Conservation (phyloP, 2,329 filamentous ascomycete species). For the Pseudonectria foliicola region DNA sequence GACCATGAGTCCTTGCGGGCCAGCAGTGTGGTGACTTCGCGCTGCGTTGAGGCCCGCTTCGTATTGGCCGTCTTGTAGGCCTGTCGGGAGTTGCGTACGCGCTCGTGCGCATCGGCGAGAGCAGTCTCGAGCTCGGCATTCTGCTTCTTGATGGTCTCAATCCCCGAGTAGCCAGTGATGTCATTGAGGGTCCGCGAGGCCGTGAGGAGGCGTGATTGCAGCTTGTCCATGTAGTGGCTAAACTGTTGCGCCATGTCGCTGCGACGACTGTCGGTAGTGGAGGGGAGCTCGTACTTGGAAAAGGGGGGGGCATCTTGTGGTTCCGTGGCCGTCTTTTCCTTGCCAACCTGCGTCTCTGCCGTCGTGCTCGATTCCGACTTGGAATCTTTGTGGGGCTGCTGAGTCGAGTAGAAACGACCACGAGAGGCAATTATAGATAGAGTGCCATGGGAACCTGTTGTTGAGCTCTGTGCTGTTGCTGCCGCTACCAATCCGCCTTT, state of each 20-base stretch:
- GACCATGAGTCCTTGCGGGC: constrained; percentile 93
- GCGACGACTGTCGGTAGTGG: constrained; percentile 26
- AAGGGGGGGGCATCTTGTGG: constrained; percentile 5
- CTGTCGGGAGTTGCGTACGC: constrained; percentile 64
- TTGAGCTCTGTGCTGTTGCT: constrained; percentile 8
- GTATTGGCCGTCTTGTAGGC: constrained; percentile 78
- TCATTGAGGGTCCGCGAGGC: constrained; percentile 88
- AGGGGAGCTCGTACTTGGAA: constrained; percentile 22
- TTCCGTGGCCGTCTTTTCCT: background rate
- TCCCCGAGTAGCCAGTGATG: constrained; percentile 87
- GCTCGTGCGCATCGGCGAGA: constrained; percentile 52
- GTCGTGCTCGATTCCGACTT: constrained; percentile 6
- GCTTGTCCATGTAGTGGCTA: constrained; percentile 68
- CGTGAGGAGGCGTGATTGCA: constrained; percentile 77
- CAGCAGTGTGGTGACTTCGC: constrained; percentile 89
- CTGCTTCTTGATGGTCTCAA: constrained; percentile 74
- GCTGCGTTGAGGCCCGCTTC: constrained; percentile 79
- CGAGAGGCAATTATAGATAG: constrained; percentile 15
- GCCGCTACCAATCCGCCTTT: too few species aligned
- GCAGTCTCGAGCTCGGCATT: constrained; percentile 62
- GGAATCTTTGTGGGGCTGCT: constrained; percentile 15
- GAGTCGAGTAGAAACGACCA: constrained; percentile 21
- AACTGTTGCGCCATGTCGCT: constrained; percentile 28
- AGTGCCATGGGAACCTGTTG: constrained; percentile 16
- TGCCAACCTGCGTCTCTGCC: constrained; percentile 11